Evolutionary conservation across 345 rosid genomes (phyloP).

Genomic region (Lepidium africanum): DNA sequence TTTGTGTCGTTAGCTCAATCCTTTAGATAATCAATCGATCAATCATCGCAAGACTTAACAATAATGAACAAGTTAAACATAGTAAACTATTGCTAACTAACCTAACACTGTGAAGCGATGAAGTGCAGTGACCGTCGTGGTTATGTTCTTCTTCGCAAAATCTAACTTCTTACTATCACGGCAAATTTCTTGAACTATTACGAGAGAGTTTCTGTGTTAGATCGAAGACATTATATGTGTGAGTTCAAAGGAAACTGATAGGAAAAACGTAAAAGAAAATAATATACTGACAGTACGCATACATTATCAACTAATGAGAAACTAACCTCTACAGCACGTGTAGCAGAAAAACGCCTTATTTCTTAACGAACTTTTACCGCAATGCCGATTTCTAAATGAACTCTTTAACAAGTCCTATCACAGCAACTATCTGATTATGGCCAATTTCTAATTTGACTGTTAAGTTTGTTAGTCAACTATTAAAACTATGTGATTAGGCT

Average conservation of each 20-base stretch:
- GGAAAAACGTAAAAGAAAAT: too few relatives aligned
- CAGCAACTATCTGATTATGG: too few relatives aligned
- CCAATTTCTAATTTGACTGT: too few relatives aligned
- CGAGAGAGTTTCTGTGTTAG: conserved; percentile 69
- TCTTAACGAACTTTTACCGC: too few relatives aligned
- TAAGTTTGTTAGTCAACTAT: too few relatives aligned
- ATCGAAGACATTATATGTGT: not conserved
- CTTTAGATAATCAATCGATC: too few relatives aligned
- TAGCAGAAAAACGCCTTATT: too few relatives aligned
- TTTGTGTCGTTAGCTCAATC: too few relatives aligned
- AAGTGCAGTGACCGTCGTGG: conserved; percentile 96
- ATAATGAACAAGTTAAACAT: not conserved
- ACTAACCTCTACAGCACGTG: conserved; percentile 94
- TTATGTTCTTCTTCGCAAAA: conserved; percentile 98
- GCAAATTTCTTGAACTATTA: conserved; percentile 98
- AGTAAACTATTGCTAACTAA: conserved; percentile 25
- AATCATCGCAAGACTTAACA: too few relatives aligned
- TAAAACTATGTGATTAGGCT: too few relatives aligned
- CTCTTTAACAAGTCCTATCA: too few relatives aligned
- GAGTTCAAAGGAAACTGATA: not conserved
- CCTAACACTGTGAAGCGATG: conserved; percentile 99
- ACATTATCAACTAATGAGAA: conserved; percentile 1
- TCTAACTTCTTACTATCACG: conserved; percentile 98
- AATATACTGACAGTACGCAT: not conserved
- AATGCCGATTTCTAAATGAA: too few relatives aligned